phyloP scores from a whole-genome alignment of 2,329 filamentous ascomycete genomes.

The Penicillium sp. region DNA sequence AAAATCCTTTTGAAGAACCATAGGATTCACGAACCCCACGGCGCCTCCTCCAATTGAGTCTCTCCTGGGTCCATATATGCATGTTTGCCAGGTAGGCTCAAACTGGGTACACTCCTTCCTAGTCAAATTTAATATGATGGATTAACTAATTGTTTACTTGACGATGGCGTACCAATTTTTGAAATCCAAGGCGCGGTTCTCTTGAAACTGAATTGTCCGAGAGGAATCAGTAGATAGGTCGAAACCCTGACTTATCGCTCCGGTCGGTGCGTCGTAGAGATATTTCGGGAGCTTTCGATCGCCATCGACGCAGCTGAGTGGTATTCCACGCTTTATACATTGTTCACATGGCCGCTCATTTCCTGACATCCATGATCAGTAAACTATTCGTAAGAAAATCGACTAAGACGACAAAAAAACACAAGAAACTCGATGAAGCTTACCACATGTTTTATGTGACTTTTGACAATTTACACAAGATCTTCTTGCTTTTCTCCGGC shows the following conservation, averaged over 20 bases:
- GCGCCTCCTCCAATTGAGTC: background rate
- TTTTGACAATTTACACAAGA: constrained; percentile 17
- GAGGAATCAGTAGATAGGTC: too few species aligned
- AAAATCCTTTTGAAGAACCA: background rate
- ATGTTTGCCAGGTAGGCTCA: too few species aligned
- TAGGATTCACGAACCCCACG: background rate
- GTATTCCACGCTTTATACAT: constrained; percentile 9
- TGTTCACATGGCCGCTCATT: constrained; percentile 16
- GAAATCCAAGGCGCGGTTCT: too few species aligned
- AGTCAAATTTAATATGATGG: too few species aligned
- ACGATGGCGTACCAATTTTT: too few species aligned
- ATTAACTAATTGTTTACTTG: too few species aligned
- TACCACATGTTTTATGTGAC: constrained; percentile 20
- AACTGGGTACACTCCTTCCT: too few species aligned
- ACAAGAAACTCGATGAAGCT: background rate
- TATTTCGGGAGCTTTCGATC: constrained; percentile 16
- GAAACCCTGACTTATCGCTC: background rate
- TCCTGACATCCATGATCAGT: constrained; percentile 6
- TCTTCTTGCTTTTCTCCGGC: constrained; percentile 14
- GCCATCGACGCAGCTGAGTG: constrained; percentile 14
- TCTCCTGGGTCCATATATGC: background rate
- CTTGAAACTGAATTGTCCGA: too few species aligned
- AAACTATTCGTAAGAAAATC: too few species aligned
- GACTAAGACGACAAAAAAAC: too few species aligned
- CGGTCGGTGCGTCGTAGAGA: background rate